Percentiles rank a stretch among this genome's conserved stretches.
These are phyloP conservation scores for Metschnikowia baotianmanensis DNA, from an alignment of 805 yeast species.

Conservation along the genomic window DNA sequence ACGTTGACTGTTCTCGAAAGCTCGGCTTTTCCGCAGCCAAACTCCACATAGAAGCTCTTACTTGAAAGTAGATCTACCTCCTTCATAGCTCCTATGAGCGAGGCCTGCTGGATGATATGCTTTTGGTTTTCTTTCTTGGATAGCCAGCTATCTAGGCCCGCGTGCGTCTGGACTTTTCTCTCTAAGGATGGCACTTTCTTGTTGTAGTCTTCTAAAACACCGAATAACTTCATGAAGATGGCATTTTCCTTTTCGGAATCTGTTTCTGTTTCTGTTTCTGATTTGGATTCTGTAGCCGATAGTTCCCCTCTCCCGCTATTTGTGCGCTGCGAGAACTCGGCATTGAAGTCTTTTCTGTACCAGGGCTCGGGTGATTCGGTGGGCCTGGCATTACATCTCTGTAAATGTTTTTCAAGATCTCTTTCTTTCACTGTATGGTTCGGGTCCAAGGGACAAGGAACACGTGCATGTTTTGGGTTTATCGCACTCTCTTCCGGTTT, in stretches of 20 bases:
- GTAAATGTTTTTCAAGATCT: slow-evolving; percentile 53
- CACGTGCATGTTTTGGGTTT: slow-evolving; percentile 34
- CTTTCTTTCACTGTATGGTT: slow-evolving; percentile 69
- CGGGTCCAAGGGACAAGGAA: slow-evolving; percentile 77
- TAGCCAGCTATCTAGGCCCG: slow-evolving; percentile 40
- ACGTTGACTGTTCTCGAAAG: slow-evolving; percentile 60
- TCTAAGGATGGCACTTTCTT: slow-evolving; percentile 19
- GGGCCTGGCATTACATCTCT: slow-evolving; percentile 55
- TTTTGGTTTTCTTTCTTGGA: slow-evolving; percentile 56
- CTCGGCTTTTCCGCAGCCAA: slow-evolving; percentile 92
- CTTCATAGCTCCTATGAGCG: slow-evolving; percentile 67
- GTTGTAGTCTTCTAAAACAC: slow-evolving; percentile 6
- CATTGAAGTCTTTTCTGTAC: slow-evolving; percentile 51
- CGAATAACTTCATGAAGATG: neutral
- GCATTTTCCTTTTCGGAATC: neutral
- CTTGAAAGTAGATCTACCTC: slow-evolving; percentile 36
- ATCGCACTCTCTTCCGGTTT: slow-evolving; percentile 14
- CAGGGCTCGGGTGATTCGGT: slow-evolving; percentile 44
- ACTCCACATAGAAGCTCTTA: slow-evolving; percentile 55
- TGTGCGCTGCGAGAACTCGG: no score
- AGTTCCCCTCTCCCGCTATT: no score
- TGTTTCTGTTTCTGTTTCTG: neutral
- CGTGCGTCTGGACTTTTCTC: slow-evolving; percentile 21
- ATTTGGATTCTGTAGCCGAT: neutral
- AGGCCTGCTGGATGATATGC: slow-evolving; percentile 81